Evolutionary conservation across 805 yeast genomes (phyloP).

Genomic region (Candida orba): DNA sequence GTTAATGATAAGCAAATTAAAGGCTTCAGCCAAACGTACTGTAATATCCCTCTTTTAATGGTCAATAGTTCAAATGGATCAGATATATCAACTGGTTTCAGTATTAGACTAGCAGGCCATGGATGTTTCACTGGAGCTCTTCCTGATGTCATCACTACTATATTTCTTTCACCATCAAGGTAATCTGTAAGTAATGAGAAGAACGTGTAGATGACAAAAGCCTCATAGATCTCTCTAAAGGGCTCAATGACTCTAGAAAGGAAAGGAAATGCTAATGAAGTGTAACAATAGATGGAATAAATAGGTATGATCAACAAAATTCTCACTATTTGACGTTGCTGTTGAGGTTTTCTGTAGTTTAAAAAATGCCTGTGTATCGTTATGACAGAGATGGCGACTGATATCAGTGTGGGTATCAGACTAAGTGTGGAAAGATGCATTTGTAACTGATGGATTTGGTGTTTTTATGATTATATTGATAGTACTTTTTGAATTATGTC

Average conservation of each 20-base stretch:
- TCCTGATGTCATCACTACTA: constrained; percentile 65
- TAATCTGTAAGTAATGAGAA: constrained; percentile 74
- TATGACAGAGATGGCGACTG: not conserved
- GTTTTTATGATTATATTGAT: too few species aligned
- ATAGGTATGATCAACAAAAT: constrained; percentile 79
- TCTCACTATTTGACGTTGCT: constrained; percentile 78
- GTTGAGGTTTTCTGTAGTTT: constrained; percentile 83
- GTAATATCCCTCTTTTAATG: constrained; percentile 81
- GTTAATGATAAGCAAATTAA: constrained; percentile 54
- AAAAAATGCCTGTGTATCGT: constrained; percentile 42
- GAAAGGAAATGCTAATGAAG: constrained; percentile 41
- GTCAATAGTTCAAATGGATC: constrained; percentile 74
- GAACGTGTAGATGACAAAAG: constrained; percentile 91
- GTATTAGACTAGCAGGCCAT: constrained; percentile 41
- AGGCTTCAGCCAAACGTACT: constrained; percentile 94
- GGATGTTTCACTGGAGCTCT: constrained; percentile 64
- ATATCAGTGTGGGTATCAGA: constrained; percentile 5
- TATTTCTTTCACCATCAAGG: constrained; percentile 88
- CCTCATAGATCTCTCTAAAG: constrained; percentile 84
- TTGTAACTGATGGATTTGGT: not conserved
- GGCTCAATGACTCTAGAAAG: constrained; percentile 56
- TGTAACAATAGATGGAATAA: constrained; percentile 65
- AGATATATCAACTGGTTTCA: constrained; percentile 66
- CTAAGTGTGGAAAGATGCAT: constrained; percentile 4
- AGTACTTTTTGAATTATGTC: too few species aligned